Conservation (phyloP, 2,329 filamentous ascomycete species). For the Colletotrichum trifolii region DNA sequence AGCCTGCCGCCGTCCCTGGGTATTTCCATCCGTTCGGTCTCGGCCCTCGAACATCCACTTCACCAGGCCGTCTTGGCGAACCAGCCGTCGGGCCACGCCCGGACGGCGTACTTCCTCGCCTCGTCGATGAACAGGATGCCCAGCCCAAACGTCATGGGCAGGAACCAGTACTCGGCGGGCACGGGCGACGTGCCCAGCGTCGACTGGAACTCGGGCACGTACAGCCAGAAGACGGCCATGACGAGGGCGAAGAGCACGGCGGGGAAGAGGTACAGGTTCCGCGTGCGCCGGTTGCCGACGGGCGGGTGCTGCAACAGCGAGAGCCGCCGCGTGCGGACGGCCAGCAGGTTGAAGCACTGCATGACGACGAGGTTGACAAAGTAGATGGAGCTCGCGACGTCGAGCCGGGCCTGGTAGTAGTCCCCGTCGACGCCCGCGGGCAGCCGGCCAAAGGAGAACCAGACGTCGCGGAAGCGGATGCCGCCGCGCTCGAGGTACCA, state of each 20-base stretch:
- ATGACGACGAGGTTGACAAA: constrained; percentile 85
- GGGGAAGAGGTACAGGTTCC: constrained; percentile 77
- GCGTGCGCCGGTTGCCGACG: constrained; percentile 70
- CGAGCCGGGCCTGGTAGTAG: constrained; percentile 65
- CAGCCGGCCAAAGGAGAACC: constrained; percentile 73
- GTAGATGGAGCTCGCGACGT: constrained; percentile 78
- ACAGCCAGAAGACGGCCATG: constrained; percentile 77
- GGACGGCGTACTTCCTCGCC: constrained; percentile 60
- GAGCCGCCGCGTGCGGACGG: constrained; percentile 72
- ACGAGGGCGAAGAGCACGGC: constrained; percentile 75
- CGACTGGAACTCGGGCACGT: constrained; percentile 72
- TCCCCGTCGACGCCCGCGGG: constrained; percentile 63
- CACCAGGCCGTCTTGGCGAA: constrained; percentile 63
- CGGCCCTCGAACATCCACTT: not conserved
- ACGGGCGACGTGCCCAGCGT: constrained; percentile 71
- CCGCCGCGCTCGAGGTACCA: constrained; percentile 74
- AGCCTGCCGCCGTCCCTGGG: not conserved
- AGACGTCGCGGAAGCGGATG: constrained; percentile 72
- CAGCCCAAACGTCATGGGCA: constrained; percentile 78
- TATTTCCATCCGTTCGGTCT: not conserved
- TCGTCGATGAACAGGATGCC: constrained; percentile 64
- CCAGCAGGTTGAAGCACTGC: constrained; percentile 83
- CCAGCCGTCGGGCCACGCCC: constrained; percentile 55
- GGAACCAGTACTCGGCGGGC: constrained; percentile 79
- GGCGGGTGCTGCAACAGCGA: constrained; percentile 80